Base-by-base conservation (phyloP, 257 asterid species). In the Solanum acaule region DNA sequence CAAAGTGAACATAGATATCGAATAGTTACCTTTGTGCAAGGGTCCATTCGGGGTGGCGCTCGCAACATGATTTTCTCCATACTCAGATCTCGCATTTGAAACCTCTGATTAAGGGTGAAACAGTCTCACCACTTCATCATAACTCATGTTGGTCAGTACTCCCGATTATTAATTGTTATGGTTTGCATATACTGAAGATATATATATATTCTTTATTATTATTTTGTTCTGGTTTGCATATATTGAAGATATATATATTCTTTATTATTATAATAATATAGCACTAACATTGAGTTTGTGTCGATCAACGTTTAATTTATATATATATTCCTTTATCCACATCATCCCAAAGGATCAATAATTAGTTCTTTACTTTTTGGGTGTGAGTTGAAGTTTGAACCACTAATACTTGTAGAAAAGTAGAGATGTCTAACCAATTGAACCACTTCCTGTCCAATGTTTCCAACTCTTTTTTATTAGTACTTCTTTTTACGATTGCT, bases 1-100 rank as follows among this genome's bases (percentile, higher is more conserved):
- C 22, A 49, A 46, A 49, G 61, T 49, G 3, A 15, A 0, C 8
- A 49, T 49, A 49, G 22, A 0, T 15, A 49, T 49, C 8, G 8
- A 49, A 49, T 49, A 49, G 8, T 15, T 49, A 49, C 22, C 22
- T 49, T 49, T 8, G 22, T 15, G 61, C 61, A 15, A 49, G 8
- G 22, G 8, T 0, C 15, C 15, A 42, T 49, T 49, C 0, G 1
- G 20, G 22, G 7, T 49, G 8, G 0, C 3, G 0, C 3, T 15
- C 3, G 0, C 59, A 49, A 5, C 22, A 49, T 49, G 1, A 49
- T 49, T 15, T 49, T 15, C 8, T 49, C 1, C 22, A 49, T 49
- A 49, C 8, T 15, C 59, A 49, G 0, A 2, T 0, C 6, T 49
- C 8, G 1, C 14, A 15, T 49, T 2, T 0, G 8, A 49, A 14